phyloP scores from a whole-genome alignment of 306 rosid genomes.

The Corylus americana region DNA sequence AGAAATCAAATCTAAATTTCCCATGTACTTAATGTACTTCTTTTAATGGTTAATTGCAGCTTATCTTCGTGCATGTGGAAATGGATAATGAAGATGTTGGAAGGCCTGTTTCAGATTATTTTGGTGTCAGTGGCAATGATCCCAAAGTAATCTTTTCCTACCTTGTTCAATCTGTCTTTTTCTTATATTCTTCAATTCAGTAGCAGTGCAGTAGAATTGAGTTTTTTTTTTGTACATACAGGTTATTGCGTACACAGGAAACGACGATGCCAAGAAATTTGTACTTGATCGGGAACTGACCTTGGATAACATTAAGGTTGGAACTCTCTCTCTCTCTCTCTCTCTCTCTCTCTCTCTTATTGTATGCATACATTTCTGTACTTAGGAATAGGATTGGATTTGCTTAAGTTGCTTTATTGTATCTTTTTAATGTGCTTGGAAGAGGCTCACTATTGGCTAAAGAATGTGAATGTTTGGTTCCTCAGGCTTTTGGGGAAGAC shows the following conservation, averaged over 20 bases:
- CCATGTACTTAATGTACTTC: background rate
- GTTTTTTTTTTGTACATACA: slow-evolving; percentile 27
- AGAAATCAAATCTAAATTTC: background rate
- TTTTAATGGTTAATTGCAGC: slow-evolving; percentile 55
- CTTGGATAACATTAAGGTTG: slow-evolving; percentile 71
- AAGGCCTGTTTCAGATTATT: slow-evolving; percentile 88
- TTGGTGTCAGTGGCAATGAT: slow-evolving; percentile 75
- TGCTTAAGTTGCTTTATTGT: slow-evolving; percentile 16
- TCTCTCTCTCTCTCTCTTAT: slow-evolving; percentile 8
- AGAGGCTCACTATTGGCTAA: slow-evolving; percentile 22
- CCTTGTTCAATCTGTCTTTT: background rate
- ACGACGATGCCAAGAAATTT: slow-evolving; percentile 83
- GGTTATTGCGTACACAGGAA: slow-evolving; percentile 89
- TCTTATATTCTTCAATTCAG: slow-evolving; percentile 7
- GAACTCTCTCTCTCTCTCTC: slow-evolving; percentile 7
- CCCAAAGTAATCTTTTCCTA: slow-evolving; percentile 58
- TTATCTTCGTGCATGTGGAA: slow-evolving; percentile 78
- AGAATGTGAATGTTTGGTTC: slow-evolving; percentile 18
- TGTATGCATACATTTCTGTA: background rate
- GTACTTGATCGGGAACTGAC: slow-evolving; percentile 71
- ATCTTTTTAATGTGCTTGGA: background rate
- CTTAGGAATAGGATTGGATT: slow-evolving; percentile 6
- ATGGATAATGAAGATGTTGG: slow-evolving; percentile 89
- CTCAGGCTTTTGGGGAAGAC: slow-evolving; percentile 79
- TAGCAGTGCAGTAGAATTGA: background rate